These are phyloP conservation scores for Ricinus communis DNA, from an alignment of 345 rosid genomes.

Conservation along the genomic window DNA sequence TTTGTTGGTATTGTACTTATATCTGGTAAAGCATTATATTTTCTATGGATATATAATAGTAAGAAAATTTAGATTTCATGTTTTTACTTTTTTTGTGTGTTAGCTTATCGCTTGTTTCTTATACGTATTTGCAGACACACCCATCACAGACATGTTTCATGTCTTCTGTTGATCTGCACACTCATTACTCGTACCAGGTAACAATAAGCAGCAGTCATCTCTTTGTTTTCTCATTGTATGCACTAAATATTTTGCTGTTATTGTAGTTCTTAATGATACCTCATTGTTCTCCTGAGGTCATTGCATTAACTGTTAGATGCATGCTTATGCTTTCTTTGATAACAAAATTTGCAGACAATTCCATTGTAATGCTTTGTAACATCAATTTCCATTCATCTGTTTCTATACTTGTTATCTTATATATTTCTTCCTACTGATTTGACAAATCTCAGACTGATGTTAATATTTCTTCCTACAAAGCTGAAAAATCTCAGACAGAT, in stretches of 20 bases:
- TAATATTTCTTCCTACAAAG: too few species aligned
- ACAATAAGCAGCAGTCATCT: not conserved
- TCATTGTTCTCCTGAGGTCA: not conserved
- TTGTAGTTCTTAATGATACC: not conserved
- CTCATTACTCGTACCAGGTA: constrained; percentile 99
- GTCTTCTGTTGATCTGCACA: constrained; percentile 99
- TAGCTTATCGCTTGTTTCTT: constrained; percentile 22
- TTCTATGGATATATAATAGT: not conserved
- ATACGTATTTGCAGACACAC: constrained; percentile 68
- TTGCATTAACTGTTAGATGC: not conserved
- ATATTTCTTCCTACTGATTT: not conserved
- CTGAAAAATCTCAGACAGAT: not conserved
- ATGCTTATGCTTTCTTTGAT: constrained; percentile 1
- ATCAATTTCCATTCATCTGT: not conserved
- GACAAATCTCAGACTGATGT: not conserved
- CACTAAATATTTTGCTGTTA: not conserved
- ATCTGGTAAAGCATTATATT: not conserved
- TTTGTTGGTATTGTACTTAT: too few species aligned
- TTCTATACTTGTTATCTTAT: not conserved
- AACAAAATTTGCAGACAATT: not conserved
- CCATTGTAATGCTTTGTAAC: not conserved
- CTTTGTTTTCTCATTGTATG: constrained; percentile 3
- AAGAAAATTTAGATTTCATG: not conserved
- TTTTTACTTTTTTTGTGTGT: not conserved
- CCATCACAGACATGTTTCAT: constrained; percentile 97